phyloP scores from a whole-genome alignment of 1,284 basidiomycete species.

The Phellopilus nigrolimitatus region DNA sequence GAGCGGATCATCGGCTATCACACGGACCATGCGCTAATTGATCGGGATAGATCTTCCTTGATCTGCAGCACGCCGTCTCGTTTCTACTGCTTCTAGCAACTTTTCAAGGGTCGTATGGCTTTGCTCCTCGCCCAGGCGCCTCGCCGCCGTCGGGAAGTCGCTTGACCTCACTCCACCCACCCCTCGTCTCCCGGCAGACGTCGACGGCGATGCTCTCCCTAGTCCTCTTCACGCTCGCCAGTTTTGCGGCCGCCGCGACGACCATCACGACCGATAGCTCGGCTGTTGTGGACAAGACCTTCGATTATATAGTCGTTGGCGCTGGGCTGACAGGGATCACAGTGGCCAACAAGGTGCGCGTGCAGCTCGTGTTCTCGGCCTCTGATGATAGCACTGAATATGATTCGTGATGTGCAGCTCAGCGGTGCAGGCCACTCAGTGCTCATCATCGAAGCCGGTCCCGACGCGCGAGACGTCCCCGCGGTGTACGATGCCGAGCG shows the following conservation, averaged over 20 bases:
- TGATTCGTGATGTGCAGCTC: conserved; percentile 6
- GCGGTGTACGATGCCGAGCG: conserved; percentile 11
- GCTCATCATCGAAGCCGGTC: conserved; percentile 23
- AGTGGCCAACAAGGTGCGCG: conserved; percentile 31
- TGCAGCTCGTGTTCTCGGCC: conserved; percentile 18
- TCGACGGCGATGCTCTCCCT: neutral
- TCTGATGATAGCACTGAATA: neutral
- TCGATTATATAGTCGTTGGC: conserved; percentile 46
- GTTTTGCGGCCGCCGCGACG: conserved; percentile 1
- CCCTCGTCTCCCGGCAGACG: too few relatives aligned
- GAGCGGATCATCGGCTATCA: too few relatives aligned
- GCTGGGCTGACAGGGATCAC: conserved; percentile 43
- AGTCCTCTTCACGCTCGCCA: neutral
- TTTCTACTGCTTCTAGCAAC: too few relatives aligned
- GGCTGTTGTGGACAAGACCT: conserved; percentile 21
- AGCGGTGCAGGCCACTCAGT: conserved; percentile 20
- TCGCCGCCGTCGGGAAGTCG: too few relatives aligned
- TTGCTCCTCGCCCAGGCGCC: too few relatives aligned
- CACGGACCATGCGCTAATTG: too few relatives aligned
- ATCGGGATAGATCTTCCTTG: too few relatives aligned
- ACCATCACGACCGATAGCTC: conserved; percentile 10
- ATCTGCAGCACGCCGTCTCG: too few relatives aligned
- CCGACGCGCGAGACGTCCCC: conserved; percentile 13
- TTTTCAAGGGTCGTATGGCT: too few relatives aligned
- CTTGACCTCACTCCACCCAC: too few relatives aligned